phyloP scores from a whole-genome alignment of 805 yeast genomes.

The Pichia eremophila region DNA sequence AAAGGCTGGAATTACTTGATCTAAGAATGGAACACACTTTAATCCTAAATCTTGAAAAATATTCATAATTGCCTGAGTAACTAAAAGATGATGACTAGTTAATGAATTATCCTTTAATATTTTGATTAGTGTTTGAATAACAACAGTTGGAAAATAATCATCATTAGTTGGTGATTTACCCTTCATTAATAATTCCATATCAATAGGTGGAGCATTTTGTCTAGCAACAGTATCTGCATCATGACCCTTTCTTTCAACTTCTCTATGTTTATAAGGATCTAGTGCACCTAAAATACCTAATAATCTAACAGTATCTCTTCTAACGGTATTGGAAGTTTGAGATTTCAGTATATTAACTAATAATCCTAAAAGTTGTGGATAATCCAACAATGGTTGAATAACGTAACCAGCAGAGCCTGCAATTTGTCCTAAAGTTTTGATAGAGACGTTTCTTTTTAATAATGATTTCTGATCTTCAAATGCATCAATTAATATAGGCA shows the following conservation, averaged over 20 bases:
- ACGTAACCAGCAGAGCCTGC: slow-evolving; percentile 92
- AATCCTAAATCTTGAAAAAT: slow-evolving; percentile 84
- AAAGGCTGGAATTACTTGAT: slow-evolving; percentile 82
- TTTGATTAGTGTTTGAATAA: slow-evolving; percentile 73
- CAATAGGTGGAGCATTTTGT: slow-evolving; percentile 83
- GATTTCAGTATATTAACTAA: slow-evolving; percentile 73
- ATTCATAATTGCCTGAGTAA: slow-evolving; percentile 87
- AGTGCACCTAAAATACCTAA: slow-evolving; percentile 93
- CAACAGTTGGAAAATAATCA: slow-evolving; percentile 93
- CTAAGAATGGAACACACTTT: slow-evolving; percentile 82
- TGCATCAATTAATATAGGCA: slow-evolving; percentile 82
- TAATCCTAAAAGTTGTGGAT: slow-evolving; percentile 80
- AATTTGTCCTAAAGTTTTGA: slow-evolving; percentile 78
- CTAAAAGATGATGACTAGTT: slow-evolving; percentile 79
- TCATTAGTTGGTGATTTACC: slow-evolving; percentile 90
- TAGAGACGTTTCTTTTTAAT: slow-evolving; percentile 79
- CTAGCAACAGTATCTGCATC: slow-evolving; percentile 40
- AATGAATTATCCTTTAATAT: slow-evolving; percentile 79
- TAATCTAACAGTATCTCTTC: slow-evolving; percentile 81
- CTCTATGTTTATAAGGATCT: slow-evolving; percentile 93
- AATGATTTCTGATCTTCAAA: slow-evolving; percentile 91
- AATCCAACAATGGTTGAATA: slow-evolving; percentile 83
- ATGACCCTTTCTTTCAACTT: slow-evolving; percentile 55
- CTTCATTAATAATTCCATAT: slow-evolving; percentile 81
- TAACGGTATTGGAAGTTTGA: slow-evolving; percentile 63